These are phyloP conservation scores for Lachnellula suecica DNA, from an alignment of 2,329 filamentous ascomycete species.

Conservation along the genomic window DNA sequence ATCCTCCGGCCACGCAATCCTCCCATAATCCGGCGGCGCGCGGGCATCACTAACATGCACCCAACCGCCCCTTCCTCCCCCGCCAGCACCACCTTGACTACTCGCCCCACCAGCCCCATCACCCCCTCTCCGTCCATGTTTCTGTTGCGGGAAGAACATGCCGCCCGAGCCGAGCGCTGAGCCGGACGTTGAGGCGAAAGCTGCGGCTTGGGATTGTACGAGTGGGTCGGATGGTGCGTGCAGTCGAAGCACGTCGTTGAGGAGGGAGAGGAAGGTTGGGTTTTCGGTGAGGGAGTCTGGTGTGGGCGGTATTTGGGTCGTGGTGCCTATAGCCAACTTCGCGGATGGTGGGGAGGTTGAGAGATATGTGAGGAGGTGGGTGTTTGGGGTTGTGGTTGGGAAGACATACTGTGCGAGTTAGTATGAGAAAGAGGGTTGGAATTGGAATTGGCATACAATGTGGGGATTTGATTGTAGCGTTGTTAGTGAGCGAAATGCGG, in stretches of 20 bases:
- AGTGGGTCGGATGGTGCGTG: constrained; percentile 57
- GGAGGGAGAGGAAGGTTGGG: constrained; percentile 55
- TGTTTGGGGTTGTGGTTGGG: constrained; percentile 41
- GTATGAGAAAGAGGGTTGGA: background rate
- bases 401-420: constrained; percentile 53
- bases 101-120: constrained; percentile 55
- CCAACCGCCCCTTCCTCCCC: constrained; percentile 59
- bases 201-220: constrained; percentile 55
- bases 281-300: constrained; percentile 61
- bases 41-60: constrained; percentile 64
- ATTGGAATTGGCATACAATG: constrained; percentile 23
- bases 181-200: constrained; percentile 58
- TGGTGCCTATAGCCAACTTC: constrained; percentile 57
- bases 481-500: constrained; percentile 18
- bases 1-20: constrained; percentile 69
- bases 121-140: constrained; percentile 37
- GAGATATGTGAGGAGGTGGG: constrained; percentile 59
- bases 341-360: constrained; percentile 54
- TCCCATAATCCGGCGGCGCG: constrained; percentile 64
- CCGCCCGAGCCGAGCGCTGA: constrained; percentile 52
- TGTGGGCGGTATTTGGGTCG: constrained; percentile 58
- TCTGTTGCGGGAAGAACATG: constrained; percentile 45
- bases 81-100: constrained; percentile 59
- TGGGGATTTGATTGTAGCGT: constrained; percentile 32
- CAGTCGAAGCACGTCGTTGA: constrained; percentile 55